Evolutionary conservation across 805 yeast species (phyloP).

Genomic region (Suhomyces sp.): DNA sequence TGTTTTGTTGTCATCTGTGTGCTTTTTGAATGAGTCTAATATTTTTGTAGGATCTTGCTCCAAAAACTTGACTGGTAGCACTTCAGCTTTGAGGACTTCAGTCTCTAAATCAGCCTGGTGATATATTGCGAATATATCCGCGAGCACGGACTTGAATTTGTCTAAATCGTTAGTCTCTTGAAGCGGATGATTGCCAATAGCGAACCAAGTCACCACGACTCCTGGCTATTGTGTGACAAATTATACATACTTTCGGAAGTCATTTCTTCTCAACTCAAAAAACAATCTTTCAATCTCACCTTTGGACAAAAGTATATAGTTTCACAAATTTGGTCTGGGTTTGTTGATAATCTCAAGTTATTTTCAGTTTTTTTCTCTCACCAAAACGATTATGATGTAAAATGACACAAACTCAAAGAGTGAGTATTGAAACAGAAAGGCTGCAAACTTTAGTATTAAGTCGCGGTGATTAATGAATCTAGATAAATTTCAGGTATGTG

Average conservation of each 20-base stretch:
- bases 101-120: conserved; percentile 24
- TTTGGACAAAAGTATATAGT: background rate
- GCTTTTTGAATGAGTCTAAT: conserved; percentile 39
- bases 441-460: background rate
- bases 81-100: conserved; percentile 14
- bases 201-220: background rate
- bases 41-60: conserved; percentile 46
- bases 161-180: background rate
- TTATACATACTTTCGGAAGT: conserved; percentile 2
- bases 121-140: conserved; percentile 24
- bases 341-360: background rate
- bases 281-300: background rate
- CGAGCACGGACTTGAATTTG: conserved; percentile 12
- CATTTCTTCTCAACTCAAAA: background rate
- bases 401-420: conserved; percentile 1
- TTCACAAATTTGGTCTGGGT: background rate
- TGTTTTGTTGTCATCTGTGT: conserved; percentile 32
- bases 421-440: background rate
- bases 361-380: background rate
- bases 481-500: background rate
- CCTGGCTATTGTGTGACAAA: background rate
- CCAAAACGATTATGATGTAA: background rate
- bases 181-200: background rate
- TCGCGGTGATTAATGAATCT: background rate
- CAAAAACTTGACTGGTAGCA: conserved; percentile 45